Evolutionary conservation across 1,284 basidiomycete genomes (phyloP).

Genomic region (Entoloma clypeatum): DNA sequence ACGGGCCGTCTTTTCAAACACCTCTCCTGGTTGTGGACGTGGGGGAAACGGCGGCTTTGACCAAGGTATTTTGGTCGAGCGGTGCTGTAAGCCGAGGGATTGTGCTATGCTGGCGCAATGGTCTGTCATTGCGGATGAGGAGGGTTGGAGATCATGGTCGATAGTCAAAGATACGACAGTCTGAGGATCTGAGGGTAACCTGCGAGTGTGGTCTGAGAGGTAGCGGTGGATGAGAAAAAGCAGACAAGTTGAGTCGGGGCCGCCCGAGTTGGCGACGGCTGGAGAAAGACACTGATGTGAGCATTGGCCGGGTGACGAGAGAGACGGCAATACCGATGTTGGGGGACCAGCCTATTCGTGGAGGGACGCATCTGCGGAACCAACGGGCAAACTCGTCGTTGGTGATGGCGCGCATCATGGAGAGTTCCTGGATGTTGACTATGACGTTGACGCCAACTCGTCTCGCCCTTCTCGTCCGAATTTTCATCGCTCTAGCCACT

Average conservation of each 20-base stretch:
- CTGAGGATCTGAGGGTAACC: slow-evolving; percentile 18
- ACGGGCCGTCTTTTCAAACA: slow-evolving; percentile 56
- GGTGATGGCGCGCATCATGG: slow-evolving; percentile 35
- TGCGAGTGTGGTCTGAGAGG: slow-evolving; percentile 23
- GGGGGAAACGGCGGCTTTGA: slow-evolving; percentile 44
- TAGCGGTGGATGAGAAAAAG: slow-evolving; percentile 57
- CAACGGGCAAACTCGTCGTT: slow-evolving; percentile 42
- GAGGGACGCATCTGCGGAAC: slow-evolving; percentile 36
- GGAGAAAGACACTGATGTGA: slow-evolving; percentile 5
- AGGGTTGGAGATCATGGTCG: slow-evolving; percentile 60
- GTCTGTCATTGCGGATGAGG: slow-evolving; percentile 52
- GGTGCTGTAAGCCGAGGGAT: slow-evolving; percentile 44
- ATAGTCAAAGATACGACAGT: slow-evolving; percentile 59
- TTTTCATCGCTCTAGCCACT: slow-evolving; percentile 65
- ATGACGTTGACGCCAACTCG: slow-evolving; percentile 15
- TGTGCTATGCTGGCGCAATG: slow-evolving; percentile 42
- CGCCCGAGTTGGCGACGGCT: slow-evolving; percentile 77
- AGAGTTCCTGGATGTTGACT: slow-evolving; percentile 4
- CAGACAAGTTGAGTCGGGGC: slow-evolving; percentile 74
- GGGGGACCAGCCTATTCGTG: slow-evolving; percentile 33
- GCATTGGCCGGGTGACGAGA: neutral
- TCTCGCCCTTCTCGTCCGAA: slow-evolving; percentile 43
- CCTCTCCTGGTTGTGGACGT: slow-evolving; percentile 28
- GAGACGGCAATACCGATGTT: slow-evolving; percentile 39
- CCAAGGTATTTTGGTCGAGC: slow-evolving; percentile 53